Evolutionary conservation across 495 filamentous ascomycete species (phyloP).

Genomic region (Penicillium tannophilum): DNA sequence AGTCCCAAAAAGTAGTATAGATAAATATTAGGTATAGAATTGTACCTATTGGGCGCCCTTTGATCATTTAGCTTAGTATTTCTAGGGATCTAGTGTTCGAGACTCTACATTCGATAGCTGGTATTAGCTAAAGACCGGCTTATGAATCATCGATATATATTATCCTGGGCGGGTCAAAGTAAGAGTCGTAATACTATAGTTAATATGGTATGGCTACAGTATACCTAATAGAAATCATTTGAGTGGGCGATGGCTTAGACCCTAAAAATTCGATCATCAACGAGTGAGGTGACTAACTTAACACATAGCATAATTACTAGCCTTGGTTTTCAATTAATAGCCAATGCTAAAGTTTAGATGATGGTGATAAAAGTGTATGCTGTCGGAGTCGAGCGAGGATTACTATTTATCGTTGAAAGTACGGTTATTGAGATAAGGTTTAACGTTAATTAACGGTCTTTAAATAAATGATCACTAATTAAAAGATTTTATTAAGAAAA

Average conservation of each 20-base stretch:
- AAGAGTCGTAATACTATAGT: constrained; percentile 3
- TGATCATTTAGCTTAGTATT: neutral
- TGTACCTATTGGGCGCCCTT: neutral
- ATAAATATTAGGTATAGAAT: constrained; percentile 1
- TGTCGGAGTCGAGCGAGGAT: neutral
- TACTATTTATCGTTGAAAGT: neutral
- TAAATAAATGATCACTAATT: neutral
- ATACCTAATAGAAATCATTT: neutral
- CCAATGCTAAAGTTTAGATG: neutral
- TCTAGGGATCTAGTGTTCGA: neutral
- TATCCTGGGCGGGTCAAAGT: neutral
- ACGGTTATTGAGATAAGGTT: neutral
- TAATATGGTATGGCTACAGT: neutral
- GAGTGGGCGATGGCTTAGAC: constrained; percentile 6
- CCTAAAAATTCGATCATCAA: constrained; percentile 3
- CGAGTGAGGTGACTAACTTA: neutral
- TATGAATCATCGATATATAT: constrained; percentile 1
- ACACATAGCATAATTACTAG: neutral
- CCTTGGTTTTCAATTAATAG: neutral
- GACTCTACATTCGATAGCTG: neutral
- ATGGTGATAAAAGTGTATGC: neutral
- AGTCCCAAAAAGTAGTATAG: constrained; percentile 3
- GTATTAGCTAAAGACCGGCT: neutral
- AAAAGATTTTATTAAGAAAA: too few relatives aligned
- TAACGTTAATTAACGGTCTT: neutral